Conservation (phyloP, 2,329 filamentous ascomycete genomes). For the Rosellinia necatrix region DNA sequence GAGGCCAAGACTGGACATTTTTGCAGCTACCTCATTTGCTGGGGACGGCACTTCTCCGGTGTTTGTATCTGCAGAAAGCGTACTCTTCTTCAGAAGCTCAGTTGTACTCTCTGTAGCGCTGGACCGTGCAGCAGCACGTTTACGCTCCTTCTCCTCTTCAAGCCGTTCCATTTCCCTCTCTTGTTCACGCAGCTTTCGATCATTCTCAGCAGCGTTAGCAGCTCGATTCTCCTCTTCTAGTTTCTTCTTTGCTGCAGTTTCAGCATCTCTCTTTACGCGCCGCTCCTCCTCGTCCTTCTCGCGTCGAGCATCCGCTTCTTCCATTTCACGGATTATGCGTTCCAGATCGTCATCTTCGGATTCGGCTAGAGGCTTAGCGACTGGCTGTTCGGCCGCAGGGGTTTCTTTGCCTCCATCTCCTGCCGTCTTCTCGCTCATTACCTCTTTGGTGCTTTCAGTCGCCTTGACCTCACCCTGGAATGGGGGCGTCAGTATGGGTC, state of each 20-base stretch:
- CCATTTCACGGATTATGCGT: constrained; percentile 66
- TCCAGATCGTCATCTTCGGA: constrained; percentile 62
- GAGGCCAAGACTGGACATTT: constrained; percentile 58
- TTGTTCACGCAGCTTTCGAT: constrained; percentile 71
- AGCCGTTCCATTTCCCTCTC: constrained; percentile 74
- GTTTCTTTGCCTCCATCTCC: constrained; percentile 38
- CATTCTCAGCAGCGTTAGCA: constrained; percentile 58
- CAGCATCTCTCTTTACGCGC: constrained; percentile 47
- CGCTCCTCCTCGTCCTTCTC: constrained; percentile 54
- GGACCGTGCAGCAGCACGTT: constrained; percentile 55
- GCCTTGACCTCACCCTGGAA: constrained; percentile 34
- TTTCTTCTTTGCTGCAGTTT: constrained; percentile 50
- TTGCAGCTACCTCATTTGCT: constrained; percentile 49
- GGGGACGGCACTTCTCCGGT: constrained; percentile 48
- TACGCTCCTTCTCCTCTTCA: constrained; percentile 71
- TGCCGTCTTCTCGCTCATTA: constrained; percentile 36
- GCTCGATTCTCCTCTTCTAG: constrained; percentile 50
- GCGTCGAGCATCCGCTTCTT: constrained; percentile 56
- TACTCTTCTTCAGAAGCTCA: constrained; percentile 53
- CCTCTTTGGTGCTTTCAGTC: constrained; percentile 43
- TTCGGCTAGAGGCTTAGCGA: constrained; percentile 45
- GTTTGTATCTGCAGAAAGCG: constrained; percentile 43
- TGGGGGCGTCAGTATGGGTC: constrained; percentile 29
- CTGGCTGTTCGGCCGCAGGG: constrained; percentile 37
- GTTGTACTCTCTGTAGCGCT: constrained; percentile 48